Percentiles rank a stretch among this genome's conserved stretches.
These are phyloP conservation scores for Suhomyces canberraensis DNA, from an alignment of 805 yeast species.

Conservation along the genomic window DNA sequence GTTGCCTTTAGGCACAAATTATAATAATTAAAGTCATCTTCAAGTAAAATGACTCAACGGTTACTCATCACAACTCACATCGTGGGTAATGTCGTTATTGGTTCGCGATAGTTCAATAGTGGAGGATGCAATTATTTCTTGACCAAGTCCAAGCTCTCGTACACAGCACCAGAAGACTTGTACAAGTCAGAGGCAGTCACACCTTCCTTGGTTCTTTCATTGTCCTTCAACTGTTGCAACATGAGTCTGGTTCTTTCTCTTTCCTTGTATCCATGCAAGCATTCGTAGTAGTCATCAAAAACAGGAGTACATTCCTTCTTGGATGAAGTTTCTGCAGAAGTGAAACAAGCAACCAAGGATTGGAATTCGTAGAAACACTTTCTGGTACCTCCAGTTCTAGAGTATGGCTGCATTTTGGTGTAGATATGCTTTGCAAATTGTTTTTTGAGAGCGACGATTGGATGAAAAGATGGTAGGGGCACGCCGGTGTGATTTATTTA, in stretches of 20 bases:
- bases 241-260: constrained; percentile 43
- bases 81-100: no score
- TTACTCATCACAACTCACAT: no score
- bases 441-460: neutral
- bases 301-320: constrained; percentile 42
- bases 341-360: constrained; percentile 41
- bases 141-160: constrained; percentile 44
- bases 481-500: no score
- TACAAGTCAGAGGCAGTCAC: constrained; percentile 43
- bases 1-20: no score
- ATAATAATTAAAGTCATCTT: no score
- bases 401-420: constrained; percentile 41
- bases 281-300: constrained; percentile 45
- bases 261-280: constrained; percentile 46
- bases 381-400: constrained; percentile 47
- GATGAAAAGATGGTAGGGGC: neutral
- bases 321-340: constrained; percentile 41
- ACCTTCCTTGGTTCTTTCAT: constrained; percentile 38
- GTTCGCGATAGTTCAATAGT: no score
- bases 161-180: constrained; percentile 38
- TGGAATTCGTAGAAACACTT: constrained; percentile 48
- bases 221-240: constrained; percentile 45
- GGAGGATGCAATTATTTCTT: constrained; percentile 7
- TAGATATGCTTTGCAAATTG: neutral
- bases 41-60: no score